Evolutionary conservation across 2,329 filamentous ascomycete species (phyloP).

Genomic region (Teratosphaeria viscida): DNA sequence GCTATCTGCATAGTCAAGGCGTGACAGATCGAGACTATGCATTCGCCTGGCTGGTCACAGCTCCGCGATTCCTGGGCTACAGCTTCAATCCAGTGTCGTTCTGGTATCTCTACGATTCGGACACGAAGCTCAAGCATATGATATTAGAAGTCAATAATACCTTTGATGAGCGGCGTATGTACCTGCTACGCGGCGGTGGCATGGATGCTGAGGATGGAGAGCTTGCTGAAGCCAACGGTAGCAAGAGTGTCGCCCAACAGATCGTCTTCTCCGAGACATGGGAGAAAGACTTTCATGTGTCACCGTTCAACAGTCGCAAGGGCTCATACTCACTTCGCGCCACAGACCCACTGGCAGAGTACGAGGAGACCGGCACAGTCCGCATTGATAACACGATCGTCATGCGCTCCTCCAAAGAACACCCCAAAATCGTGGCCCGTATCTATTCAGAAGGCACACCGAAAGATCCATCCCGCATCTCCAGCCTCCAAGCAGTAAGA

Average conservation of each 20-base stretch:
- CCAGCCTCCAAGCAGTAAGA: conserved; percentile 14
- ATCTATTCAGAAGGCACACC: conserved; percentile 45
- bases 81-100: conserved; percentile 69
- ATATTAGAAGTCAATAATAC: conserved; percentile 69
- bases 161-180: conserved; percentile 60
- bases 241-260: background rate
- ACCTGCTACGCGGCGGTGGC: conserved; percentile 44
- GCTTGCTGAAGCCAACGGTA: background rate
- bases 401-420: conserved; percentile 48
- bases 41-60: conserved; percentile 61
- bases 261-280: conserved; percentile 42
- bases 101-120: conserved; percentile 61
- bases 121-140: conserved; percentile 51
- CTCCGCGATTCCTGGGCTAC: conserved; percentile 57
- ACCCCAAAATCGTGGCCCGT: conserved; percentile 51
- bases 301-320: conserved; percentile 55
- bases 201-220: background rate
- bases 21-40: conserved; percentile 52
- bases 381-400: conserved; percentile 51
- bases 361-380: conserved; percentile 15
- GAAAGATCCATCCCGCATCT: conserved; percentile 41
- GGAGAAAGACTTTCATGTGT: conserved; percentile 67
- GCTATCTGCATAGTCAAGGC: conserved; percentile 46
- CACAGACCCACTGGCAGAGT: conserved; percentile 32
- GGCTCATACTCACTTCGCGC: conserved; percentile 39